A percentile compares a stretch with the other conserved stretches of the same genome.
Conservation (phyloP, 129 eudicot genomes). For the Centrapalus pauciflorus region DNA sequence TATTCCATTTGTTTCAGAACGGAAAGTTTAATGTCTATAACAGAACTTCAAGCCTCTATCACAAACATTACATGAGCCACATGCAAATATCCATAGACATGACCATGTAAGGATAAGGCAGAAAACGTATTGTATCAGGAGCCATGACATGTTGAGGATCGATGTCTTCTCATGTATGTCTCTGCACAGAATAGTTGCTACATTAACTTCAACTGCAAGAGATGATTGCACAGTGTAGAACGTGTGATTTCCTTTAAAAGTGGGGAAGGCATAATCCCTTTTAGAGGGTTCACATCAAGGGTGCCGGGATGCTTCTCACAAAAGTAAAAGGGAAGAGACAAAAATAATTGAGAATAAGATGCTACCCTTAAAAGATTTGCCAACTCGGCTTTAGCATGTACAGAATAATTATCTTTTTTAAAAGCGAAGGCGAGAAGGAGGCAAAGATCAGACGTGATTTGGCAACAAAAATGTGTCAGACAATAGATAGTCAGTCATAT, state of each 20-base stretch:
- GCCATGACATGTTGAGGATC: constrained; percentile 23
- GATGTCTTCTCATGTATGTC: constrained; percentile 40
- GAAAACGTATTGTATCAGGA: constrained; percentile 14
- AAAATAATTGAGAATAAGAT: constrained; percentile 36
- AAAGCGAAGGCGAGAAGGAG: constrained; percentile 11
- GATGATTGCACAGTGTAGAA: constrained; percentile 44
- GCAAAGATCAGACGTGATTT: constrained; percentile 3
- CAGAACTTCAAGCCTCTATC: constrained; percentile 19
- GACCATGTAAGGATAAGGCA: constrained; percentile 10
- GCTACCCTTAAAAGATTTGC: constrained; percentile 11
- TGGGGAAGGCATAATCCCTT: constrained; percentile 33
- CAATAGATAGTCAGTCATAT: not conserved
- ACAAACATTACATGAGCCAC: constrained; percentile 8
- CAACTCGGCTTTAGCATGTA: not conserved
- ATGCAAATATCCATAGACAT: not conserved
- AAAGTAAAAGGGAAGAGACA: constrained; percentile 29
- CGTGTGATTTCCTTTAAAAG: constrained; percentile 59
- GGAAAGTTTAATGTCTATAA: not conserved
- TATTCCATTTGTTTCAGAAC: constrained; percentile 3
- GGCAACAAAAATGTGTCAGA: not conserved
- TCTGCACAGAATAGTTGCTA: constrained; percentile 34
- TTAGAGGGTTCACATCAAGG: constrained; percentile 25
- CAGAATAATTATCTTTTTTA: constrained; percentile 21
- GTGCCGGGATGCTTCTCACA: constrained; percentile 26
- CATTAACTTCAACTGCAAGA: constrained; percentile 25